These are phyloP conservation scores for Candida ficus DNA, from an alignment of 805 yeast species.

Conservation along the genomic window DNA sequence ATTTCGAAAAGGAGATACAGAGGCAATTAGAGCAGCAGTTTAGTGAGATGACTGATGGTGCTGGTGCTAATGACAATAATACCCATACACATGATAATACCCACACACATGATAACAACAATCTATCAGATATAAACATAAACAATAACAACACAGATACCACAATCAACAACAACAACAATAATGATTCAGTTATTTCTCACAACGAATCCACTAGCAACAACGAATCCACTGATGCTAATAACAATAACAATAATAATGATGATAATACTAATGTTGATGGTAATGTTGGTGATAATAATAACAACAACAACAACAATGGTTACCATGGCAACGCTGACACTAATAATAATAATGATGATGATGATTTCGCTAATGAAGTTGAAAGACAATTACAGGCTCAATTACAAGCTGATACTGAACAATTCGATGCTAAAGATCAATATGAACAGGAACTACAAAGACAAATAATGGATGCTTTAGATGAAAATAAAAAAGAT, in stretches of 20 bases:
- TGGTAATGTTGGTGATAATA: too few relatives aligned
- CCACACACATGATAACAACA: conserved; percentile 11
- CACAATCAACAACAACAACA: neutral
- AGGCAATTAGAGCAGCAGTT: conserved; percentile 22
- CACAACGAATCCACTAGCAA: too few relatives aligned
- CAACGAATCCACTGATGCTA: too few relatives aligned
- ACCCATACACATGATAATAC: conserved; percentile 19
- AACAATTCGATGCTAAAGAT: neutral
- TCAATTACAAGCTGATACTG: neutral
- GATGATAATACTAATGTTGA: too few relatives aligned
- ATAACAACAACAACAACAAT: neutral
- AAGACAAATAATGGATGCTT: conserved; percentile 17
- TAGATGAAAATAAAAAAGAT: conserved; percentile 1
- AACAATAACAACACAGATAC: neutral
- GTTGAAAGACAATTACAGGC: neutral
- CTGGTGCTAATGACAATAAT: conserved; percentile 4
- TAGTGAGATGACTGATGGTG: conserved; percentile 1
- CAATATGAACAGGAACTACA: conserved; percentile 15
- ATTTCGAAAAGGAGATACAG: conserved; percentile 22
- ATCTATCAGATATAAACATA: conserved; percentile 4
- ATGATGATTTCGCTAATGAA: neutral
- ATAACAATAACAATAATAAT: neutral
- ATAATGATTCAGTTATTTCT: too few relatives aligned
- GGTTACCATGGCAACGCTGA: too few relatives aligned
- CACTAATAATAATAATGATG: neutral